phyloP scores from a whole-genome alignment of 345 rosid species.

The Erucastrum elatum region DNA sequence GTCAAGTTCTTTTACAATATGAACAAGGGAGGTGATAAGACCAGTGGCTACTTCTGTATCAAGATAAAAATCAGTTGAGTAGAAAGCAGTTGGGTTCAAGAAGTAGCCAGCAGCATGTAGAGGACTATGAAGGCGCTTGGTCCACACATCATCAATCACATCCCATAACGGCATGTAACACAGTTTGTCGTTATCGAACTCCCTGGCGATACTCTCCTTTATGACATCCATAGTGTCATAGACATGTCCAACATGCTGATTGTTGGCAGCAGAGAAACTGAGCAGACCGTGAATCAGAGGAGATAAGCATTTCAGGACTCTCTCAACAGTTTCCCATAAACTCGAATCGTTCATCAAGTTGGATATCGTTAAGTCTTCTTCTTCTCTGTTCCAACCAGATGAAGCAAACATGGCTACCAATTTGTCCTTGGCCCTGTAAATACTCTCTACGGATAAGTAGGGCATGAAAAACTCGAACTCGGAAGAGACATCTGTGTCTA shows the following conservation, averaged over 20 bases:
- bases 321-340: slow-evolving; percentile 53
- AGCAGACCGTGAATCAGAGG: slow-evolving; percentile 48
- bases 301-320: slow-evolving; percentile 46
- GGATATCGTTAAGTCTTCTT: slow-evolving; percentile 43
- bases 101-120: slow-evolving; percentile 71
- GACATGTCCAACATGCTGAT: slow-evolving; percentile 34
- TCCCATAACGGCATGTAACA: slow-evolving; percentile 51
- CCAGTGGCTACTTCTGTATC: slow-evolving; percentile 56
- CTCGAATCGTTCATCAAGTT: slow-evolving; percentile 38
- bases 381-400: slow-evolving; percentile 42
- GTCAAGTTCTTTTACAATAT: slow-evolving; percentile 36
- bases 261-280: slow-evolving; percentile 38
- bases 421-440: slow-evolving; percentile 42
- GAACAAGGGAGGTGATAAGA: slow-evolving; percentile 44
- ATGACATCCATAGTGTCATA: slow-evolving; percentile 55
- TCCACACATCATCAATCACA: slow-evolving; percentile 66
- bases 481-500: slow-evolving; percentile 36
- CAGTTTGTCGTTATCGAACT: slow-evolving; percentile 29
- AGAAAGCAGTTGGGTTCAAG: slow-evolving; percentile 58
- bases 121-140: slow-evolving; percentile 49
- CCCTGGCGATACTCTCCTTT: slow-evolving; percentile 52
- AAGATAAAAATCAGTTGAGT: slow-evolving; percentile 47
- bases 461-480: slow-evolving; percentile 44
- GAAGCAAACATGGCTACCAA: slow-evolving; percentile 49
- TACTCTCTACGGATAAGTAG: slow-evolving; percentile 51